Conservation (phyloP, 2,329 filamentous ascomycete genomes). For the Mycosphaerelloides madeirae region DNA sequence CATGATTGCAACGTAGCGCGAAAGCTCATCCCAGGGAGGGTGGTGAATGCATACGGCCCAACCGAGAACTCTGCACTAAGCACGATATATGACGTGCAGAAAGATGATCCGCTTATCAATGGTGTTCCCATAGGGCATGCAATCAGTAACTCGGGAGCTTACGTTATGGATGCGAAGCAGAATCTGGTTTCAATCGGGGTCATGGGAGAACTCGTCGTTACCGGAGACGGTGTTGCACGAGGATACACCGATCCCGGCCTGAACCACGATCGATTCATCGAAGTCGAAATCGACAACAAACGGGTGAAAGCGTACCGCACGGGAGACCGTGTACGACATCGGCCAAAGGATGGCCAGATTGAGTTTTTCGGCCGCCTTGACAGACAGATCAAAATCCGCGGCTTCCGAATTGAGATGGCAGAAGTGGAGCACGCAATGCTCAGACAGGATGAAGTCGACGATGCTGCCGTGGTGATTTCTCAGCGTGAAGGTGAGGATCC, state of each 20-base stretch:
- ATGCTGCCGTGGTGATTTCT: conserved; percentile 2
- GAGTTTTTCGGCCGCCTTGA: conserved; percentile 15
- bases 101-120: conserved; percentile 1
- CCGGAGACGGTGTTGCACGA: conserved; percentile 6
- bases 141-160: conserved; percentile 4
- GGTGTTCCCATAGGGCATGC: conserved; percentile 4
- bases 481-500: conserved; percentile 1
- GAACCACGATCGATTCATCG: conserved; percentile 2
- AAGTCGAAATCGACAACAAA: neutral
- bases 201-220: conserved; percentile 7
- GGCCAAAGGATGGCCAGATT: conserved; percentile 9
- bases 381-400: conserved; percentile 18
- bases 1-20: neutral
- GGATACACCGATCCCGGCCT: conserved; percentile 4
- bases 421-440: conserved; percentile 14
- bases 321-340: conserved; percentile 4
- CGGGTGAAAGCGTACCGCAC: conserved; percentile 5
- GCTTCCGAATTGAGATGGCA: conserved; percentile 15
- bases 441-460: conserved; percentile 3
- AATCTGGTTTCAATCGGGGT: conserved; percentile 3
- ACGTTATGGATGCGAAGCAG: conserved; percentile 7
- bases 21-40: neutral
- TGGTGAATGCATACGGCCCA: conserved; percentile 7
- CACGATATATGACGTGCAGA: conserved; percentile 4
- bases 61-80: conserved; percentile 6